phyloP scores from a whole-genome alignment of 768 basidiomycete genomes.

The Serpula lacrymans region DNA sequence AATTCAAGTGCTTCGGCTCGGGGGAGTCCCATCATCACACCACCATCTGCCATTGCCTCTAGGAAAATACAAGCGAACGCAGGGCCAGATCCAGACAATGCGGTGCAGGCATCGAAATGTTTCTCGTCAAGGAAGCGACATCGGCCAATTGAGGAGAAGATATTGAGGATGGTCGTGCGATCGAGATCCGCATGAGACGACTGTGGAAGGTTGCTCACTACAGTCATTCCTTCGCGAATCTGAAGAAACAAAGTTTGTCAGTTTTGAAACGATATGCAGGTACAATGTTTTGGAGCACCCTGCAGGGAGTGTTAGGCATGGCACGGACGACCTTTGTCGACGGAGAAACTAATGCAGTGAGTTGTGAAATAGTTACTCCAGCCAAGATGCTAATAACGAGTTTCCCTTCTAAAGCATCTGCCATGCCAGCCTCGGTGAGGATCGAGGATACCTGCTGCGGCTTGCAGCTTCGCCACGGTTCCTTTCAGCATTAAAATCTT shows the following conservation, averaged over 20 bases:
- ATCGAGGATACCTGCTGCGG: constrained; percentile 82
- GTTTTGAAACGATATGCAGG: not conserved
- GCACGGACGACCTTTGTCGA: constrained; percentile 87
- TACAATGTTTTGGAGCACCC: constrained; percentile 46
- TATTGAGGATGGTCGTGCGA: constrained; percentile 75
- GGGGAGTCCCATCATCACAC: constrained; percentile 99
- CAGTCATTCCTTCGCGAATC: constrained; percentile 99
- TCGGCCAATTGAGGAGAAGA: constrained; percentile 95
- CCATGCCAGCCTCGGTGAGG: constrained; percentile 70
- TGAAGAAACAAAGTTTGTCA: constrained; percentile 25
- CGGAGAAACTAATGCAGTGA: constrained; percentile 68
- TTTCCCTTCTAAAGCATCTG: constrained; percentile 83
- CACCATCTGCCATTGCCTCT: constrained; percentile 98
- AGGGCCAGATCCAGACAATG: constrained; percentile 92
- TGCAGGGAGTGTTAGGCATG: constrained; percentile 98
- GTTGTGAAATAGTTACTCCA: constrained; percentile 87
- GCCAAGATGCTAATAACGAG: constrained; percentile 95
- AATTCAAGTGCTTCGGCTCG: constrained; percentile 91
- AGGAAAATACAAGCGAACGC: constrained; percentile 96
- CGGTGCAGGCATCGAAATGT: constrained; percentile 98
- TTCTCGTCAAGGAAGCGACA: constrained; percentile 97
- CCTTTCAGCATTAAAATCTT: constrained; percentile 2
- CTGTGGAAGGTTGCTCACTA: constrained; percentile 70
- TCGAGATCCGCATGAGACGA: constrained; percentile 53
- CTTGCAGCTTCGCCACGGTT: constrained; percentile 66